These are phyloP conservation scores for Cordyceps farinosa DNA, from an alignment of 2,329 filamentous ascomycete species.

Conservation along the genomic window DNA sequence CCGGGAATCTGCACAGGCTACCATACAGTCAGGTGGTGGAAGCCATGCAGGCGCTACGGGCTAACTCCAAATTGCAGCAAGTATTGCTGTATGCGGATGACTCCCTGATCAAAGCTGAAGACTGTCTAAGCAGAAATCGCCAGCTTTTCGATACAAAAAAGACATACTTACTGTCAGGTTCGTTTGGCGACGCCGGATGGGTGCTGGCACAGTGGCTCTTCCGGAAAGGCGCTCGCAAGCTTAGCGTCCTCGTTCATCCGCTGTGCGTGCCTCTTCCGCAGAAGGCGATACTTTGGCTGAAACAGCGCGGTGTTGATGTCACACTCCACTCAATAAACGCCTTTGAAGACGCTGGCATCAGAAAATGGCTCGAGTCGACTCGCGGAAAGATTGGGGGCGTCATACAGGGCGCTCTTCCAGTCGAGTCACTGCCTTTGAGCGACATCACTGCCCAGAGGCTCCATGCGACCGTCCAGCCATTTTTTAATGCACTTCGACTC, in stretches of 20 bases:
- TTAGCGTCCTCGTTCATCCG: not conserved
- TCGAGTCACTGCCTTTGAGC: not conserved
- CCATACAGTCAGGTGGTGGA: not conserved
- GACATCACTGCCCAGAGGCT: not conserved
- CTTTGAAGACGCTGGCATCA: not conserved
- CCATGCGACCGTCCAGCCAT: not conserved
- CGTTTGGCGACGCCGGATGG: not conserved
- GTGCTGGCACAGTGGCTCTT: slow-evolving; percentile 6
- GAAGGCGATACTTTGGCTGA: not conserved
- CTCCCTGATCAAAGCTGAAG: not conserved
- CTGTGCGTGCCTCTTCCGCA: not conserved
- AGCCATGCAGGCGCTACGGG: not conserved
- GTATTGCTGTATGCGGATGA: slow-evolving; percentile 1
- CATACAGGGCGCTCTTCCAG: not conserved
- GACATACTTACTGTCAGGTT: not conserved
- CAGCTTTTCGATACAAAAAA: not conserved
- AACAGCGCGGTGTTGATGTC: not conserved
- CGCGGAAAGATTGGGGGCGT: not conserved
- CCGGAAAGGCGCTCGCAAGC: not conserved
- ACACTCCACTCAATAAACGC: not conserved
- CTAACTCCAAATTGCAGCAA: not conserved
- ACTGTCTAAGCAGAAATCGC: too few species aligned
- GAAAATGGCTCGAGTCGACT: not conserved
- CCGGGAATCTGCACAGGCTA: not conserved
- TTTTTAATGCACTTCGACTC: not conserved